Conservation (phyloP, 768 basidiomycete species). For the Gyrodon lividus region DNA sequence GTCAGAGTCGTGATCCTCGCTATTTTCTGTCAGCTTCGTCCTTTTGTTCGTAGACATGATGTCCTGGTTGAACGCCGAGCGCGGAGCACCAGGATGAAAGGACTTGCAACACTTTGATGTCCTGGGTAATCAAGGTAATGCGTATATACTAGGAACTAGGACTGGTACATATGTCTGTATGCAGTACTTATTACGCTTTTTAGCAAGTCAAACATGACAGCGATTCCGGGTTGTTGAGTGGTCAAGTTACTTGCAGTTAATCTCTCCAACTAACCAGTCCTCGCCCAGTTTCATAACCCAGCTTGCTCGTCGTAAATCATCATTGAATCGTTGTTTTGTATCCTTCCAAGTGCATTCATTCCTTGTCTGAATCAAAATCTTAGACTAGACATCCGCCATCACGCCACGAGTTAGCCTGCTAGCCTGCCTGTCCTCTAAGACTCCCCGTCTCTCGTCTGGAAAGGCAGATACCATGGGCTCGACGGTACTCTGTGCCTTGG, state of each 20-base stretch:
- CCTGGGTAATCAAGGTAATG: too few relatives aligned
- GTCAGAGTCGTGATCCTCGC: constrained; percentile 11
- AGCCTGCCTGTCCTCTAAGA: constrained; percentile 9
- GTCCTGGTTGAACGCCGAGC: constrained; percentile 2
- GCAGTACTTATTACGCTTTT: too few relatives aligned
- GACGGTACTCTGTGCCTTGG: constrained; percentile 37
- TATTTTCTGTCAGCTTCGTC: constrained; percentile 39
- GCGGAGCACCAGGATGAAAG: background rate
- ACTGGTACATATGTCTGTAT: too few relatives aligned
- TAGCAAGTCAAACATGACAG: background rate
- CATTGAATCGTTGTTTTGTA: background rate
- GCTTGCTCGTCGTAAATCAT: constrained; percentile 4
- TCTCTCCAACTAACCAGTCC: constrained; percentile 3
- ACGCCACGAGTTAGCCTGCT: constrained; percentile 3
- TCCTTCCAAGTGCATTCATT: constrained; percentile 1
- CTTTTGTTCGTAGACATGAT: constrained; percentile 57
- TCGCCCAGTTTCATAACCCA: constrained; percentile 3
- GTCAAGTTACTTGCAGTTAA: background rate
- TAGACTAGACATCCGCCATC: constrained; percentile 6
- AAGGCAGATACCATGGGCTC: constrained; percentile 29
- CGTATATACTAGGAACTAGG: too few relatives aligned
- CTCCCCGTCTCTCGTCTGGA: background rate
- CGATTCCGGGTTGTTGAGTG: background rate
- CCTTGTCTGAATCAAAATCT: constrained; percentile 21
- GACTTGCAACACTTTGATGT: too few relatives aligned